A percentile compares a stretch with the other conserved stretches of the same genome.
Conservation (phyloP, 2,329 filamentous ascomycete species). For the Diaporthe australafricana region DNA sequence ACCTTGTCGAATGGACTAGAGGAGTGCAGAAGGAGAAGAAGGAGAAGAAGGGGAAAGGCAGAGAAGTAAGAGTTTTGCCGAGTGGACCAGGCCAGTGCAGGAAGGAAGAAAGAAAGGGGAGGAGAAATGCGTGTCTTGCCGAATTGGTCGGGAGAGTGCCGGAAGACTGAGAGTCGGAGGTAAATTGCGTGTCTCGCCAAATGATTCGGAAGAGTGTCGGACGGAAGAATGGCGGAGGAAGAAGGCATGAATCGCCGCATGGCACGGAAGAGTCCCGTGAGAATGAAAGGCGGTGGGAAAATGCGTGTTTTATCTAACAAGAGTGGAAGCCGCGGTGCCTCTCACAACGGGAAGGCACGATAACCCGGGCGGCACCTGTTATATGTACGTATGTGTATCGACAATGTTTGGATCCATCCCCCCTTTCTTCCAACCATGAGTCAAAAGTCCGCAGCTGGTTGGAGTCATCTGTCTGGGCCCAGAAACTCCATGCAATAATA, state of each 20-base stretch:
- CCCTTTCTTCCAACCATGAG: background rate
- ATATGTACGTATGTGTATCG: too few species aligned
- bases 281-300: too few species aligned
- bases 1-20: background rate
- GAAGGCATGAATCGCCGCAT: too few species aligned
- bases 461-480: constrained; percentile 7
- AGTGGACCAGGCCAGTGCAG: background rate
- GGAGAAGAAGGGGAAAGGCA: too few species aligned
- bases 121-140: background rate
- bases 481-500: constrained; percentile 11
- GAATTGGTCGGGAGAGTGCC: too few species aligned
- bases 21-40: background rate
- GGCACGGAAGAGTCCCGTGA: too few species aligned
- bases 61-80: background rate
- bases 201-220: too few species aligned
- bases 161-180: too few species aligned
- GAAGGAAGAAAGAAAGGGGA: background rate
- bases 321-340: constrained; percentile 10
- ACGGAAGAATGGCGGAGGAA: background rate
- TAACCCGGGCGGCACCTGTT: constrained; percentile 2
- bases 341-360: constrained; percentile 26
- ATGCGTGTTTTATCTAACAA: constrained; percentile 15
- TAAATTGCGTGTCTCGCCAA: background rate
- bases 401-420: background rate
- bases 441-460: background rate